phyloP scores from a whole-genome alignment of 2,329 filamentous ascomycete genomes.

The Cladophialophora psammophila region DNA sequence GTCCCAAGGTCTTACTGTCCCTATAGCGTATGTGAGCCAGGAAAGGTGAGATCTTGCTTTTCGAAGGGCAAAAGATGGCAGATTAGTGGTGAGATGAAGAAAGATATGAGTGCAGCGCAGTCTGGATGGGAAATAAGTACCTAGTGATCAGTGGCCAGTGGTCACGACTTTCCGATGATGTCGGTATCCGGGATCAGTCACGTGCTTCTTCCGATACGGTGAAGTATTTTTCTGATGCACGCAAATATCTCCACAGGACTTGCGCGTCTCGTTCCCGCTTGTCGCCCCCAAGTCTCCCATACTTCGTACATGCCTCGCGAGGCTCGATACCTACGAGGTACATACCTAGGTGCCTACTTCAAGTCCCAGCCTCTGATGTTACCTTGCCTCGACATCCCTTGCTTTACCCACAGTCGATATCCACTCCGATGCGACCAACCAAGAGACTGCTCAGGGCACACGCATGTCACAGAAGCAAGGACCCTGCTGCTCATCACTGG shows the following conservation, averaged over 20 bases:
- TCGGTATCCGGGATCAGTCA: not conserved
- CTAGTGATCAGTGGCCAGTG: not conserved
- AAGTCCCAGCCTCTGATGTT: too few species aligned
- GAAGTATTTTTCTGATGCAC: not conserved
- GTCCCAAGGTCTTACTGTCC: not conserved
- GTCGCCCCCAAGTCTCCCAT: too few species aligned
- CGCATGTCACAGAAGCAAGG: not conserved
- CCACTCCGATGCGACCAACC: not conserved
- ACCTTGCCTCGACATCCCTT: not conserved
- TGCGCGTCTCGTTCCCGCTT: too few species aligned
- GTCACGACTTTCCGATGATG: not conserved
- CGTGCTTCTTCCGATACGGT: not conserved
- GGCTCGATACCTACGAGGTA: too few species aligned
- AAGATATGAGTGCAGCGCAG: conserved; percentile 1
- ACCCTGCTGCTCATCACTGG: not conserved
- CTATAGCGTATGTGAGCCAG: not conserved
- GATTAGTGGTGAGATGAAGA: not conserved
- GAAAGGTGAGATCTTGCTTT: not conserved
- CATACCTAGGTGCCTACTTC: too few species aligned
- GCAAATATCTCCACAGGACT: not conserved
- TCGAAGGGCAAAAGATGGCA: not conserved
- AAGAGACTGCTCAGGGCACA: not conserved
- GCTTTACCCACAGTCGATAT: not conserved
- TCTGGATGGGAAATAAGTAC: not conserved
- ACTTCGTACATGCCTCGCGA: too few species aligned